phyloP scores from a whole-genome alignment of 2,329 filamentous ascomycete species.

The Fusarium vanettenii region DNA sequence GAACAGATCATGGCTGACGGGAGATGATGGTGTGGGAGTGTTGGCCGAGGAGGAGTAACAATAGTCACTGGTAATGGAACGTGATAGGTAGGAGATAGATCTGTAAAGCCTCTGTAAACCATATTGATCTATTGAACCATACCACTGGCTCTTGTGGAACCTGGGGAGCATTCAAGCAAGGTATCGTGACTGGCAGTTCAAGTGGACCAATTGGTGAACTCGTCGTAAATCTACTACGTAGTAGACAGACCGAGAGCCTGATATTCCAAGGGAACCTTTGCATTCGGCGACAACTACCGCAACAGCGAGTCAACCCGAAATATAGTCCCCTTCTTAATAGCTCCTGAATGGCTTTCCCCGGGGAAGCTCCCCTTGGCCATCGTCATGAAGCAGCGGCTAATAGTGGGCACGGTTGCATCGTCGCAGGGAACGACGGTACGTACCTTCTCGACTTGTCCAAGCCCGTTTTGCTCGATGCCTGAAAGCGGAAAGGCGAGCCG shows the following conservation, averaged over 20 bases:
- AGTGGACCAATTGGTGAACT: background rate
- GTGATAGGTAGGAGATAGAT: background rate
- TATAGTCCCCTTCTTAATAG: background rate
- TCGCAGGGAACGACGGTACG: background rate
- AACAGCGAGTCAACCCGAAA: background rate
- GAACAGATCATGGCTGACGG: background rate
- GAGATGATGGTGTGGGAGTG: background rate
- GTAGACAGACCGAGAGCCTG: background rate
- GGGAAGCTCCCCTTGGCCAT: constrained; percentile 21
- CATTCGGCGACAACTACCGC: background rate
- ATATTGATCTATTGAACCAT: background rate
- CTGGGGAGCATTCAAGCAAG: background rate
- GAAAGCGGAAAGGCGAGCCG: constrained; percentile 24
- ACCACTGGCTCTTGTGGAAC: background rate
- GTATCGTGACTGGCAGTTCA: background rate
- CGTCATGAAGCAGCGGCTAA: constrained; percentile 39
- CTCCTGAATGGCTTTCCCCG: constrained; percentile 3
- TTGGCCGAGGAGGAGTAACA: background rate
- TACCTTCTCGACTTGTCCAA: background rate
- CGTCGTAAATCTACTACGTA: background rate
- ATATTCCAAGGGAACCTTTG: constrained; percentile 12
- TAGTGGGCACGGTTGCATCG: constrained; percentile 22
- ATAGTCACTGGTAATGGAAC: background rate
- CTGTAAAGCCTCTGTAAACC: background rate
- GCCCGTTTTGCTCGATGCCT: constrained; percentile 1